Evolutionary conservation across 2,329 filamentous ascomycete species (phyloP), one percentile per base, ranked within the genome.

Genomic region (Penicillium aurantiogriseum): DNA sequence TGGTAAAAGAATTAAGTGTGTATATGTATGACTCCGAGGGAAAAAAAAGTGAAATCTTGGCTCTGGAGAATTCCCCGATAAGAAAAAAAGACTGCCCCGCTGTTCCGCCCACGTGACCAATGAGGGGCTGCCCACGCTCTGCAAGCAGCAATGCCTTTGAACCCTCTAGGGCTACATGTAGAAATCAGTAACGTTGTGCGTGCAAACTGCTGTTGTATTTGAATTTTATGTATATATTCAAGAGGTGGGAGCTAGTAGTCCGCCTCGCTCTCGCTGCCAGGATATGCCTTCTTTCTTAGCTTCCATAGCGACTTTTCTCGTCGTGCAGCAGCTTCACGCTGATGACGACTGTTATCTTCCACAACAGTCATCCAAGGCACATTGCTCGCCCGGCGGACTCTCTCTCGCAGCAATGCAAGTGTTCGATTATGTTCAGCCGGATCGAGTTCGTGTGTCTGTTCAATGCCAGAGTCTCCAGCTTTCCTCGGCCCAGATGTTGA

Each of bases 121-220:
- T 23, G 23, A 23, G 23, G 23, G 23, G 23, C 23, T 23, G 23
- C 5, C 23, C 23, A 23, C 23, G 23, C 23, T 23, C 23, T 4
- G 23, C 23, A 23, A 23, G 23, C 23, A 23, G 23, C 23, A 23
- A 5, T 23, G 23, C 23, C 23, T 5, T 29, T 90, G 69, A 87
- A 96, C 65, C 90, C 54, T 13, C 38, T 9, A 39, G n/a, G n/a
- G 9, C 36, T 11, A 42, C 7, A 23, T 15, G 11, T 40, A 49
- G n/a, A 49, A n/a, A 48, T 19, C 10, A 49, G 7, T 48, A 35
- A 36, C 7, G 21, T 25, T 45, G n/a, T 45, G 25, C 25, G n/a
- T 47, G 35, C 25, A 47, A 33, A 10, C 11, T 44, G 38, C 27
- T 29, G 15, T 31, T 42, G 21, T 38, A 43, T 35, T 47, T 31